These are phyloP conservation scores for Boletus semigastroideus DNA, from an alignment of 1,284 basidiomycete species.

Conservation along the genomic window DNA sequence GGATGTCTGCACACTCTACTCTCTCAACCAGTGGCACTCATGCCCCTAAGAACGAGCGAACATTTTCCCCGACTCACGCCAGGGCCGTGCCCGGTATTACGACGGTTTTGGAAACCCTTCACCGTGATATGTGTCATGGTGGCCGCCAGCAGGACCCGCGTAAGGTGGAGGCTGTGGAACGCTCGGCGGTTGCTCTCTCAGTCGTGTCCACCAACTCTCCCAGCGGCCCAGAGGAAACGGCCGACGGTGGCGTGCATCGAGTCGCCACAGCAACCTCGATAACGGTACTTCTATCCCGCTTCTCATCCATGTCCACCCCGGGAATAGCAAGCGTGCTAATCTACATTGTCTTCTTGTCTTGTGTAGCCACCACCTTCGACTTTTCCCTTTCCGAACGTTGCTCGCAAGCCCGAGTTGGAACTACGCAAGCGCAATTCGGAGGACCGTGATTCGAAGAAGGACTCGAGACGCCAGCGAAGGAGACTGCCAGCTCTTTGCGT, in stretches of 20 bases:
- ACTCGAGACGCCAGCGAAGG: conserved; percentile 14
- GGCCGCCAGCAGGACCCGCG: conserved; percentile 11
- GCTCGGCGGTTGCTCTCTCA: background rate
- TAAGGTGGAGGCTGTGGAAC: conserved; percentile 12
- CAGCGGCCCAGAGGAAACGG: conserved; percentile 18
- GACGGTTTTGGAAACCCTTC: conserved; percentile 23
- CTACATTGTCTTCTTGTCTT: conserved; percentile 10
- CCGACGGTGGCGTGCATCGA: conserved; percentile 27
- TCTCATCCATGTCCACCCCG: conserved; percentile 9
- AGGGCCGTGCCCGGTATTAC: conserved; percentile 29
- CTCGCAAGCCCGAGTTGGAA: conserved; percentile 6
- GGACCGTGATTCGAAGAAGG: conserved; percentile 13
- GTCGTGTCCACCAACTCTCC: conserved; percentile 7
- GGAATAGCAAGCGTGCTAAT: conserved; percentile 21
- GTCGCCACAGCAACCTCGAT: conserved; percentile 34
- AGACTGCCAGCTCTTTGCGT: conserved; percentile 24
- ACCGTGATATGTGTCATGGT: conserved; percentile 22
- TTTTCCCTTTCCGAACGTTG: conserved; percentile 17
- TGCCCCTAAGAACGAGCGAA: conserved; percentile 21
- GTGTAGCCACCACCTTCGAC: conserved; percentile 23
- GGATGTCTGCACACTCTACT: conserved; percentile 23
- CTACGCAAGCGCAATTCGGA: conserved; percentile 11
- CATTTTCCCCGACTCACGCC: conserved; percentile 5
- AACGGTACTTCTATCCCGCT: conserved; percentile 32
- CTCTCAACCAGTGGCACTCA: conserved; percentile 21